These are phyloP conservation scores for Trichoderma koningiopsis DNA, from an alignment of 2,329 filamentous ascomycete species.

Conservation along the genomic window DNA sequence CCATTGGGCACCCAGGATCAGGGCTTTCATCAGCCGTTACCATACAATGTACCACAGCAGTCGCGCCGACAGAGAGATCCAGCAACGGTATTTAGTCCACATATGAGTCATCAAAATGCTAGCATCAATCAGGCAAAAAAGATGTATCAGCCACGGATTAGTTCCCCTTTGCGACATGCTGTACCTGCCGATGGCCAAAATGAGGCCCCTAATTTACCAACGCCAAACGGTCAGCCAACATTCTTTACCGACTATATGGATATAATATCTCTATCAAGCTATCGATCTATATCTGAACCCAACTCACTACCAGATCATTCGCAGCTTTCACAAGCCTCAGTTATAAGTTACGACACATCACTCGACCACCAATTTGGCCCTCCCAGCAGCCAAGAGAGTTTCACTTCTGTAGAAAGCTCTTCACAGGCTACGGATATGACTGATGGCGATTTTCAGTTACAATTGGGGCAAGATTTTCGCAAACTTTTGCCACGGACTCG, in stretches of 20 bases:
- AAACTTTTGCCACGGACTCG: slow-evolving; percentile 38
- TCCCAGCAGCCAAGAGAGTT: not conserved
- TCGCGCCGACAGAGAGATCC: not conserved
- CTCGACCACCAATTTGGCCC: not conserved
- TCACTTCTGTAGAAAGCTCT: not conserved
- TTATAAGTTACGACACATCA: not conserved
- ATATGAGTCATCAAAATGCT: slow-evolving; percentile 34
- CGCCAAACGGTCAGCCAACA: not conserved
- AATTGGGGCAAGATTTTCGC: slow-evolving; percentile 30
- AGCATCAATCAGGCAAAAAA: slow-evolving; percentile 27
- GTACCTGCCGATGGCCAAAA: slow-evolving; percentile 23
- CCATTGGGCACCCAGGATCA: not conserved
- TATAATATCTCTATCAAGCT: not conserved
- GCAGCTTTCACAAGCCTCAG: not conserved
- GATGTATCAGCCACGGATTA: slow-evolving; percentile 30
- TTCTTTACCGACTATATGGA: not conserved
- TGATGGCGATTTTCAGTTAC: not conserved
- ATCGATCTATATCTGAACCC: slow-evolving; percentile 13
- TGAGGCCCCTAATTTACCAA: not conserved
- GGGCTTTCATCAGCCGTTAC: not conserved
- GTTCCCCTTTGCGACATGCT: slow-evolving; percentile 35
- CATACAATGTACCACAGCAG: not conserved
- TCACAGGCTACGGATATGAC: not conserved
- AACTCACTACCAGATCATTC: not conserved
- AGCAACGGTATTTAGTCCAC: not conserved